Evolutionary conservation across 352 stramenopile species (phyloP).

Genomic region (Globisporangium polare): DNA sequence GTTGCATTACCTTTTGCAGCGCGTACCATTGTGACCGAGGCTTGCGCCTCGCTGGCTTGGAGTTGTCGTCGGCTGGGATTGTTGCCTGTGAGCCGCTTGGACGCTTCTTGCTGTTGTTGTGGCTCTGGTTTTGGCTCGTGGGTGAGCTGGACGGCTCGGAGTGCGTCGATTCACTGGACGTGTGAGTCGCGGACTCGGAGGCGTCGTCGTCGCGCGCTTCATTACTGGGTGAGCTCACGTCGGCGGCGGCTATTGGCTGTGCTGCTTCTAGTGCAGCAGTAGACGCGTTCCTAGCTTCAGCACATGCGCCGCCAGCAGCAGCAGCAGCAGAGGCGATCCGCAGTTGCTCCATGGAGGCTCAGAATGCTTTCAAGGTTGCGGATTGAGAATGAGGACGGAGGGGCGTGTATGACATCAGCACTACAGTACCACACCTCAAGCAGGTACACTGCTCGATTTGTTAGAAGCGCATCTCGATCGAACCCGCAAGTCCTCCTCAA

Average conservation of each 20-base stretch:
- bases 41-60: neutral
- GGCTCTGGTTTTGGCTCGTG: neutral
- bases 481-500: no score
- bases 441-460: no score
- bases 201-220: neutral
- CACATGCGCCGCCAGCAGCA: no score
- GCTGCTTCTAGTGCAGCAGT: neutral
- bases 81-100: neutral
- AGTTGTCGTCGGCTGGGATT: neutral
- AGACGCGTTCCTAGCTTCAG: no score
- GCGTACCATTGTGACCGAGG: constrained; percentile 11
- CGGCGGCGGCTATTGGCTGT: neutral
- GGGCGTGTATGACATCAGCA: no score
- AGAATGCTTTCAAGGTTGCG: no score
- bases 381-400: no score
- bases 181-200: neutral
- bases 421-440: no score
- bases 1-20: constrained; percentile 8
- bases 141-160: neutral
- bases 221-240: neutral
- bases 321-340: no score
- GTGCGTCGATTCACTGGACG: neutral
- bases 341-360: no score
- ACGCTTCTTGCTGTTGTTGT: neutral
- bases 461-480: no score